phyloP scores from a whole-genome alignment of 192 early-diverging fungal genomes.

The Phycomyces blakesleeanus region DNA sequence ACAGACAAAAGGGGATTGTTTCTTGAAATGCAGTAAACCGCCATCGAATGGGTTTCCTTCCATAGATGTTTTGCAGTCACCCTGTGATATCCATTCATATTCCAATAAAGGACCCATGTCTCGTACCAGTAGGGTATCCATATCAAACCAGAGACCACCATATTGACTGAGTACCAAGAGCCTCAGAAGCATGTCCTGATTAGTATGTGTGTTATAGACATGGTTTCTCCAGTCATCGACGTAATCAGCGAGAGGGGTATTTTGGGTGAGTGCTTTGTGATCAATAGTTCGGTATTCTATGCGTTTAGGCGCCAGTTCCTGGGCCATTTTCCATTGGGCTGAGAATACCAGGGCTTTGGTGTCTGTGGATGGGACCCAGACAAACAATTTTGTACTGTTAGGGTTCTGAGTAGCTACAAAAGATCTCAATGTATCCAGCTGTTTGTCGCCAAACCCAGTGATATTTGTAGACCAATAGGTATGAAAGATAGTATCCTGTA shows the following conservation, averaged over 20 bases:
- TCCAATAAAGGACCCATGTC: slow-evolving; percentile 24
- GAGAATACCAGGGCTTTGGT: neutral
- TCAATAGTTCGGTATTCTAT: neutral
- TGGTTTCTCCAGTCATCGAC: slow-evolving; percentile 12
- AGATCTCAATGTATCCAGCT: slow-evolving; percentile 18
- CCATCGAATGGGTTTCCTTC: slow-evolving; percentile 30
- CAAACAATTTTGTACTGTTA: slow-evolving; percentile 5
- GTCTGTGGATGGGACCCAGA: slow-evolving; percentile 23
- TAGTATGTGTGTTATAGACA: neutral
- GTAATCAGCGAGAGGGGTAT: slow-evolving; percentile 6
- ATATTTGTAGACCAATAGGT: slow-evolving; percentile 12
- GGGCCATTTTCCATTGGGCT: neutral
- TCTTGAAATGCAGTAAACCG: slow-evolving; percentile 24
- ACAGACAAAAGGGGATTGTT: slow-evolving; percentile 29
- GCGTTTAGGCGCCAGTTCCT: neutral
- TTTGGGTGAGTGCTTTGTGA: neutral
- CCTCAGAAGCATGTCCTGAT: slow-evolving; percentile 14
- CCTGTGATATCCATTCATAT: slow-evolving; percentile 31
- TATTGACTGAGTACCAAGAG: slow-evolving; percentile 21
- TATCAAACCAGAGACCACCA: slow-evolving; percentile 36
- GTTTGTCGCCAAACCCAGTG: slow-evolving; percentile 12
- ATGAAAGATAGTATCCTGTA: slow-evolving; percentile 5
- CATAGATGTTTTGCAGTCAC: slow-evolving; percentile 7
- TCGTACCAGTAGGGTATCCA: slow-evolving; percentile 20
- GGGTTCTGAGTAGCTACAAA: slow-evolving; percentile 27